These are phyloP conservation scores for Petrea volubilis DNA, from an alignment of 257 asterid species.

Conservation along the genomic window DNA sequence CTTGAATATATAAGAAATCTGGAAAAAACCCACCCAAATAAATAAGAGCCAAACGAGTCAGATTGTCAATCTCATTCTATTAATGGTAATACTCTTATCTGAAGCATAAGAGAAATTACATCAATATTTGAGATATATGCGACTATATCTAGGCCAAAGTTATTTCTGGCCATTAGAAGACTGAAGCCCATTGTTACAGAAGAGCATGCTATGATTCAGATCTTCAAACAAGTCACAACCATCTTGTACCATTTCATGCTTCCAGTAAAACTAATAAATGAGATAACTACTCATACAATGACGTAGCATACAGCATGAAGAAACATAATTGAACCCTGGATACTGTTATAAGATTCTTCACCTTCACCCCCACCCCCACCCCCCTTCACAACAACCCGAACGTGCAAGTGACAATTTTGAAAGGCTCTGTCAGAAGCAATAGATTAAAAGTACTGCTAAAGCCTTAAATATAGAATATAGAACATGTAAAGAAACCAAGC, in stretches of 20 bases:
- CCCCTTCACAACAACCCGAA: too few relatives aligned
- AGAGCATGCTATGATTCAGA: background rate
- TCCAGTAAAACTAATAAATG: slow-evolving; percentile 8
- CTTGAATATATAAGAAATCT: slow-evolving; percentile 88
- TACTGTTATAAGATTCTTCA: background rate
- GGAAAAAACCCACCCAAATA: slow-evolving; percentile 28
- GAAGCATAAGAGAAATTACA: slow-evolving; percentile 10
- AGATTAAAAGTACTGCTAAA: background rate
- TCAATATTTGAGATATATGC: background rate
- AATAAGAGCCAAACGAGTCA: slow-evolving; percentile 3
- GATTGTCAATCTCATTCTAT: background rate
- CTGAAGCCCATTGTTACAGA: background rate
- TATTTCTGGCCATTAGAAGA: background rate
- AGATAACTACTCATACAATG: background rate
- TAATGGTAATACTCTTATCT: background rate
- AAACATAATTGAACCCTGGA: background rate
- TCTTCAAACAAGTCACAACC: slow-evolving; percentile 1
- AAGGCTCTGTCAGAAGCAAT: background rate
- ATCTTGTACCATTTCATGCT: background rate
- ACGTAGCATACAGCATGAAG: background rate
- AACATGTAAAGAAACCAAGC: background rate
- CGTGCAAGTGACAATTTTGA: background rate
- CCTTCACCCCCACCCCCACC: too few relatives aligned
- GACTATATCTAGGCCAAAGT: background rate
- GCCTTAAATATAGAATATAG: background rate